Base-by-base conservation (phyloP, 805 yeast genomes). In the Kazachstania taianensis region DNA sequence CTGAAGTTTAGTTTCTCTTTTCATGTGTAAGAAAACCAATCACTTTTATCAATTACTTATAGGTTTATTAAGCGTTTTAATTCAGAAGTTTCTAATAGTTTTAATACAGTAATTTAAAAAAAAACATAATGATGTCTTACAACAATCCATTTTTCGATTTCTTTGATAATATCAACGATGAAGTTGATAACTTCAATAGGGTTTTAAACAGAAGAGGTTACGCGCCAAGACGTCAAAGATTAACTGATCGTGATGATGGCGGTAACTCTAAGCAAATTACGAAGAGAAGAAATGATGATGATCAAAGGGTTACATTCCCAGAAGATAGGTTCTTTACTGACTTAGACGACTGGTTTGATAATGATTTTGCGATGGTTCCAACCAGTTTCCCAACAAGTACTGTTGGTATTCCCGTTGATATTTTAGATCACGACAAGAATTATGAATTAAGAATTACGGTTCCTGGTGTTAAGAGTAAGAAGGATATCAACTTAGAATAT, bases 391-490 rank as follows among this genome's bases (percentile, higher is more conserved):
- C 8, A 4, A 22, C 25, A 9, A 22, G 12, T 9, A 48, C 45
- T 35, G 51, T 56, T 31, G 49, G 59, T 14, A 72, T 72, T 34
- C 70, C 73, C 12, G 60, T 69, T 32, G 73, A 70, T 42, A 53
- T 70, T 26, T 49, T 66, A 40, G 74, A 70, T 20, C 59, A 62
- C 30, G 68, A 66, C 5, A 52, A 60, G 30, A 45, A 54, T 14
- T 69, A 65, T 41, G 64, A 61, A 29, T 47, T 70, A 25, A 62
- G 61, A 25, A 58, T 69, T 4, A 62, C 73, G 1, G 53, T 70
- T 35, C 72, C 75, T 7, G 75, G 75, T 36, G 71, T 70, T 14
- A 48, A 56, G 30, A 41, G 57, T 2, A 65, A 62, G 46, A 69
- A 69, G 15, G 53, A 62, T 30, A 57, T 68, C 44, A 54, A 62